Conservation (phyloP, 225 moss, liverwort and hornwort genomes). For the Anthoceros angustus region DNA sequence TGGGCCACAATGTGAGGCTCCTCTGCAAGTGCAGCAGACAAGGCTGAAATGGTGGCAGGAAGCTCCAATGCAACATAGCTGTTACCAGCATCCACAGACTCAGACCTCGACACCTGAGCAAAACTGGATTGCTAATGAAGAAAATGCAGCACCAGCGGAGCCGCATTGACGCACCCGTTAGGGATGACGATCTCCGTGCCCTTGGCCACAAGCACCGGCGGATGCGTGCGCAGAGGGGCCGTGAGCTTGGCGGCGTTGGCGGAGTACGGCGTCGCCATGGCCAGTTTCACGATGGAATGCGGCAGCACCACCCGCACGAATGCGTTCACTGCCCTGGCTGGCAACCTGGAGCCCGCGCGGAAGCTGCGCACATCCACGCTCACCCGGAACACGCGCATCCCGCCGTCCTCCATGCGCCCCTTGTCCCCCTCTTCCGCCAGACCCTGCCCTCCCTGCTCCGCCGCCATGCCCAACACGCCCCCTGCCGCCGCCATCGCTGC, state of each 20-base stretch:
- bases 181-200: conserved; percentile 26
- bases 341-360: conserved; percentile 22
- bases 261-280: conserved; percentile 12
- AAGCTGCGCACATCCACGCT: conserved; percentile 30
- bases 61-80: conserved; percentile 36
- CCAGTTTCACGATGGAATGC: conserved; percentile 19
- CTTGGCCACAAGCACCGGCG: conserved; percentile 19
- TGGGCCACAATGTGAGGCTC: conserved; percentile 23
- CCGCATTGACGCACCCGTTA: conserved; percentile 17
- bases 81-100: conserved; percentile 12
- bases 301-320: conserved; percentile 28
- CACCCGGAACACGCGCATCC: conserved; percentile 20
- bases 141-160: too few relatives aligned
- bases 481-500: too few relatives aligned
- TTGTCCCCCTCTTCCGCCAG: background rate
- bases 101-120: too few relatives aligned
- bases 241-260: conserved; percentile 19
- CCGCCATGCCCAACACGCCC: too few relatives aligned
- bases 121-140: too few relatives aligned
- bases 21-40: conserved; percentile 24
- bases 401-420: conserved; percentile 11
- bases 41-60: conserved; percentile 18
- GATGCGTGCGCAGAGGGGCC: conserved; percentile 27
- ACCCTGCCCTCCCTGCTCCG: too few relatives aligned
- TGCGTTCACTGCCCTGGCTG: conserved; percentile 18